Conservation (phyloP, 441 rosid species). For the Brassica hybrid region DNA sequence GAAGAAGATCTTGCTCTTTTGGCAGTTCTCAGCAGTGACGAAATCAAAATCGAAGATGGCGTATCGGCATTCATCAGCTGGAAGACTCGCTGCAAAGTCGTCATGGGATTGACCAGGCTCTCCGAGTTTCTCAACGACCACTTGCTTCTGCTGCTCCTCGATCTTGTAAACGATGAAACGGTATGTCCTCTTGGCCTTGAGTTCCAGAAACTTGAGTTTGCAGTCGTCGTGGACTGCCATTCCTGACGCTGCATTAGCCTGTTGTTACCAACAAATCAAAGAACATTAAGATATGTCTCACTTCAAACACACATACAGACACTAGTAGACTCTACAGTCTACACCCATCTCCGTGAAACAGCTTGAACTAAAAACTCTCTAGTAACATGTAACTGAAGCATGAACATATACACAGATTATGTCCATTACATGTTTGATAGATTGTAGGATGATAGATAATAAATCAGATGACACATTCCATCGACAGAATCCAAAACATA, state of each 20-base stretch:
- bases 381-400: neutral
- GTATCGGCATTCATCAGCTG: constrained; percentile 58
- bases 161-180: constrained; percentile 56
- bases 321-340: neutral
- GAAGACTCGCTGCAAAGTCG: constrained; percentile 53
- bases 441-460: neutral
- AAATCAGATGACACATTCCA: neutral
- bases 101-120: constrained; percentile 55
- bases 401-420: constrained; percentile 10
- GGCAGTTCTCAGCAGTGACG: constrained; percentile 52
- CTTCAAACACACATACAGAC: neutral
- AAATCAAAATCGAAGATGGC: constrained; percentile 59
- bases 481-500: neutral
- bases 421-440: neutral
- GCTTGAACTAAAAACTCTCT: constrained; percentile 4
- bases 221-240: constrained; percentile 67
- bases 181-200: constrained; percentile 55
- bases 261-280: constrained; percentile 27
- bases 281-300: neutral
- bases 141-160: constrained; percentile 60
- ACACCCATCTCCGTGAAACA: neutral
- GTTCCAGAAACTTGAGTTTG: constrained; percentile 57
- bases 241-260: constrained; percentile 69
- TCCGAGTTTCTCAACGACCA: constrained; percentile 53
- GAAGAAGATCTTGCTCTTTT: constrained; percentile 59